A percentile compares a stretch with the other conserved stretches of the same genome.
Conservation (phyloP, 1,284 basidiomycete species). For the Microbotryomycetes sp. region DNA sequence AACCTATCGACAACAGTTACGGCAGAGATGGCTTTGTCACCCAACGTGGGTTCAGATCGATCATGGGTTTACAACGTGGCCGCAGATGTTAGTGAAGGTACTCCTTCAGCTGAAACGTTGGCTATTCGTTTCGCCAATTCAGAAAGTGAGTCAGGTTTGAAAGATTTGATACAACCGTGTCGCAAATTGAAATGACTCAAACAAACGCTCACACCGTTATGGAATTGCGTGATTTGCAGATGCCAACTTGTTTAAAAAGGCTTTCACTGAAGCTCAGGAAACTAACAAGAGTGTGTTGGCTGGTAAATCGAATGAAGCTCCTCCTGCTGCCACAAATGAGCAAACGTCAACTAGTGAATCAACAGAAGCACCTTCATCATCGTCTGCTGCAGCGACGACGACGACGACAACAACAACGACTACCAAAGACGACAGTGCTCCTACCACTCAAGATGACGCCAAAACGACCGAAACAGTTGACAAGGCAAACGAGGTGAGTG, state of each 20-base stretch:
- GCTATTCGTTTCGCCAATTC: slow-evolving; percentile 97
- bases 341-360: slow-evolving; percentile 1
- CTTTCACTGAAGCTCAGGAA: slow-evolving; percentile 73
- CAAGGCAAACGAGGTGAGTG: slow-evolving; percentile 18
- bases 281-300: slow-evolving; percentile 55
- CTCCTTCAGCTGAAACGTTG: slow-evolving; percentile 84
- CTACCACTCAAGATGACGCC: slow-evolving; percentile 8
- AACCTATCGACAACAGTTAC: slow-evolving; percentile 54
- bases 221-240: slow-evolving; percentile 54
- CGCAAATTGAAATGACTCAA: slow-evolving; percentile 6
- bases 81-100: slow-evolving; percentile 88
- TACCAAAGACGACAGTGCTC: slow-evolving; percentile 18
- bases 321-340: slow-evolving; percentile 27
- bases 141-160: slow-evolving; percentile 62
- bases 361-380: too few relatives aligned
- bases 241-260: slow-evolving; percentile 76
- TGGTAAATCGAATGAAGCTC: slow-evolving; percentile 38
- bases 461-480: neutral
- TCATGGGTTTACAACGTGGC: slow-evolving; percentile 94
- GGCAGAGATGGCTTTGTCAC: slow-evolving; percentile 86
- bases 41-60: slow-evolving; percentile 97
- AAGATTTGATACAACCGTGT: too few relatives aligned
- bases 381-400: too few relatives aligned
- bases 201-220: slow-evolving; percentile 3
- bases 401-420: slow-evolving; percentile 18